Evolutionary conservation across 495 filamentous ascomycete species (phyloP).

Genomic region (Neurospora terricola): DNA sequence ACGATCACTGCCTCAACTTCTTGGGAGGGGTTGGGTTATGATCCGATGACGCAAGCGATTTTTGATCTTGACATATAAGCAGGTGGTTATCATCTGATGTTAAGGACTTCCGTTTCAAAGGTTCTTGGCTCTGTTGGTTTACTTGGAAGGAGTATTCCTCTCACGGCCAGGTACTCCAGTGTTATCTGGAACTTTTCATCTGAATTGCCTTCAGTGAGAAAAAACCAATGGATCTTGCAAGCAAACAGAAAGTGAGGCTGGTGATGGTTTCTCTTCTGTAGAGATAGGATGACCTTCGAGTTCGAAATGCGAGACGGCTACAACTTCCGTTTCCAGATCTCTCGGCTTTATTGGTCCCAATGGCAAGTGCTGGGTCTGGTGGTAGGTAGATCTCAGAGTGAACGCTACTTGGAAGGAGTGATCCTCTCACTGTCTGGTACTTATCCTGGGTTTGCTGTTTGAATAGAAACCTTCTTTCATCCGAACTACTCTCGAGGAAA

Average conservation of each 20-base stretch:
- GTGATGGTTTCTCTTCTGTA: background rate
- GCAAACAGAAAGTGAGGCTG: background rate
- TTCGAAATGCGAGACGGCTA: background rate
- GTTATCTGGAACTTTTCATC: background rate
- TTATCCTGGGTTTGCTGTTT: background rate
- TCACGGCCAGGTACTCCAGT: background rate
- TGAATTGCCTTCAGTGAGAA: background rate
- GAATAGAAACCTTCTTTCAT: background rate
- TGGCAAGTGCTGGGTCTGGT: background rate
- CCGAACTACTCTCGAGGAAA: background rate
- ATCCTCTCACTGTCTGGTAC: background rate
- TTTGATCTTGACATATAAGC: no score
- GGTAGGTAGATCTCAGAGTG: background rate
- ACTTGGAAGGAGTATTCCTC: background rate
- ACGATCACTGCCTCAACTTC: background rate
- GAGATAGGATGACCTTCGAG: background rate
- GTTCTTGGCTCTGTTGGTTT: background rate
- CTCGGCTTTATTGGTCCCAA: background rate
- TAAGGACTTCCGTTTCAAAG: background rate
- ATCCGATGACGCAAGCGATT: background rate
- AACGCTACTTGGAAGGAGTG: background rate
- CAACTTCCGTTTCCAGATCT: background rate
- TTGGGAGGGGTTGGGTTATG: background rate
- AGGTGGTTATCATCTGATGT: no score
- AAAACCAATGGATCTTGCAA: background rate